Percentiles rank a stretch among this genome's conserved stretches.
phyloP scores from a whole-genome alignment of 768 basidiomycete genomes.

The Pleurotus citrinopileatus region DNA sequence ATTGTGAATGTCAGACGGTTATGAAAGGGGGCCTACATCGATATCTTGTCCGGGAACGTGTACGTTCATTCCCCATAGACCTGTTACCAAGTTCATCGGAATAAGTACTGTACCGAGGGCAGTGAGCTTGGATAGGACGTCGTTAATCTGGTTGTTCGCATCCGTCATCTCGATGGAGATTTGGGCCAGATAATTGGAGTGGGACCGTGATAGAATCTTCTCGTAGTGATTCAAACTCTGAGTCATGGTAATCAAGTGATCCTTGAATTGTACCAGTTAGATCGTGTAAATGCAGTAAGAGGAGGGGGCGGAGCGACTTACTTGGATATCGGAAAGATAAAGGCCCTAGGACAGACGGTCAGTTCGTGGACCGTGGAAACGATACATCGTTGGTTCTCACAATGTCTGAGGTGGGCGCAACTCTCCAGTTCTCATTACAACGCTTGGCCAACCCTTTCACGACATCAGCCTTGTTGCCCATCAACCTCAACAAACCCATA shows the following conservation, averaged over 20 bases:
- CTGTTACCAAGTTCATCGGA: slow-evolving; percentile 96
- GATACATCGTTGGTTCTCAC: no score
- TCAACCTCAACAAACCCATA: slow-evolving; percentile 92
- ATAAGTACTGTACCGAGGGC: slow-evolving; percentile 97
- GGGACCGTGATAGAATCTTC: slow-evolving; percentile 97
- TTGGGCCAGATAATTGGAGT: slow-evolving; percentile 98
- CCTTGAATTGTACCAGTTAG: slow-evolving; percentile 36
- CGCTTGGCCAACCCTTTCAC: slow-evolving; percentile 98
- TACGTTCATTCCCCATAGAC: slow-evolving; percentile 99
- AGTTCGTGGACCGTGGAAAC: no score
- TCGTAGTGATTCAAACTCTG: slow-evolving; percentile 99
- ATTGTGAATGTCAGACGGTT: not conserved
- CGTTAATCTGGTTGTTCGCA: slow-evolving; percentile 99
- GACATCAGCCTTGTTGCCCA: slow-evolving; percentile 99
- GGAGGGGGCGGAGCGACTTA: slow-evolving; percentile 19
- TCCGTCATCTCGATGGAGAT: slow-evolving; percentile 99
- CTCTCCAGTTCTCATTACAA: slow-evolving; percentile 98
- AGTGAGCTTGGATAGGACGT: slow-evolving; percentile 94
- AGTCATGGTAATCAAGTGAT: slow-evolving; percentile 99
- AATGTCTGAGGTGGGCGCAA: slow-evolving; percentile 97
- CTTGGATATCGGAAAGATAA: slow-evolving; percentile 93
- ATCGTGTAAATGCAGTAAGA: not conserved
- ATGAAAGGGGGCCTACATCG: slow-evolving; percentile 29
- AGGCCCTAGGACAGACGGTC: slow-evolving; percentile 61
- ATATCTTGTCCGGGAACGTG: slow-evolving; percentile 86